These are phyloP conservation scores for Paecilomyces variotii DNA, from an alignment of 2,329 filamentous ascomycete genomes.

Conservation along the genomic window DNA sequence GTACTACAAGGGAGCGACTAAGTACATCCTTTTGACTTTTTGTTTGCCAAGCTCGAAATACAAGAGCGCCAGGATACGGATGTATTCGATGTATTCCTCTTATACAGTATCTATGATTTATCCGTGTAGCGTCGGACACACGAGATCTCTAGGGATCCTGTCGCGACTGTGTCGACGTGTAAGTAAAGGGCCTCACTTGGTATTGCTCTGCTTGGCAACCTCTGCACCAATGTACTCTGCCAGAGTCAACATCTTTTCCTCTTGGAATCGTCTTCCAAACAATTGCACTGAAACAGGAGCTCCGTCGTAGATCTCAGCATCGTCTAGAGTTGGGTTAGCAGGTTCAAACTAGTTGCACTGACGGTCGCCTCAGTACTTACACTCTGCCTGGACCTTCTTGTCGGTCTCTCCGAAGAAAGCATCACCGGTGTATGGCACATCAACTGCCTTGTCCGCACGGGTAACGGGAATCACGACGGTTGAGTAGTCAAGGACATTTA, in stretches of 20 bases:
- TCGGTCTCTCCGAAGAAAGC: slow-evolving; percentile 38
- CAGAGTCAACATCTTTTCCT: slow-evolving; percentile 43
- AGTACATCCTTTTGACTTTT: not conserved
- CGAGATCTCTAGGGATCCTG: not conserved
- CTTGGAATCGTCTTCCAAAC: slow-evolving; percentile 42
- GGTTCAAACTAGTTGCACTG: not conserved
- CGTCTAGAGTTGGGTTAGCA: slow-evolving; percentile 27
- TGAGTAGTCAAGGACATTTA: slow-evolving; percentile 53
- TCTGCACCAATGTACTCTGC: slow-evolving; percentile 32
- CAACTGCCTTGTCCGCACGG: slow-evolving; percentile 43
- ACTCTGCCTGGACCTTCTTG: slow-evolving; percentile 38
- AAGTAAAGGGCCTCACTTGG: not conserved
- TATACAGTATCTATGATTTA: not conserved
- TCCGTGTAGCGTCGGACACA: not conserved
- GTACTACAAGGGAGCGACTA: not conserved
- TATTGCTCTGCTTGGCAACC: slow-evolving; percentile 3
- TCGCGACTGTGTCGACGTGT: not conserved
- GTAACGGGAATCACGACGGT: slow-evolving; percentile 49
- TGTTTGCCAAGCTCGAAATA: not conserved
- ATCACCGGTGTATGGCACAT: slow-evolving; percentile 32
- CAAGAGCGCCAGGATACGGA: not conserved
- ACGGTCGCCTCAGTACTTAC: slow-evolving; percentile 27
- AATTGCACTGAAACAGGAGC: slow-evolving; percentile 43
- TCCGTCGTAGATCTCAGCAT: slow-evolving; percentile 42
- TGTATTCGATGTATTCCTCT: not conserved